Base-by-base conservation (phyloP, 2,329 filamentous ascomycete genomes). In the Samsoniella hepiali region DNA sequence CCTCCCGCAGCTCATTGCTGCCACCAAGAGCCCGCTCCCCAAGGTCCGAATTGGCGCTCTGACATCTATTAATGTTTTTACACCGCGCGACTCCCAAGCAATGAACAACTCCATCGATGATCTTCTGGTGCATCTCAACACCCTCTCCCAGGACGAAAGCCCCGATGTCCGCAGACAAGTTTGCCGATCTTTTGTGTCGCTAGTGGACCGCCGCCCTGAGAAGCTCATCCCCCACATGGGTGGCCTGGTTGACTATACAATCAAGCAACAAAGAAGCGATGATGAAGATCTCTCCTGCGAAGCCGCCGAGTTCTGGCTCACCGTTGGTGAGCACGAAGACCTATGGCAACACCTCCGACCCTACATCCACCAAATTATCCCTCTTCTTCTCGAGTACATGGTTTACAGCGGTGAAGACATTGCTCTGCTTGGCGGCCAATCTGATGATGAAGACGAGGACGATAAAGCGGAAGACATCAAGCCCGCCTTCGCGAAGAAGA, bases 301-400 rank as follows among this genome's bases (percentile, higher is more conserved):
- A 74, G 95, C 95, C 9, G 93, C 95, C 5, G 95, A 99, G 75
- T 99, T 99, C 73, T 99, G 96, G 93, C 85, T 99, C 51, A 92
- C 92, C 45, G 88, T 96, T 27, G 93, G 93, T 65, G 95, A 97
- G 74, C 91, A 97, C 72, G 85, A 91, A 49, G 85, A 89, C 64
- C 79, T 98, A 60, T 92, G 91, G 79, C 84, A 87, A 68, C 84
- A 87, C 0, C 81, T 99, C 53, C 87, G 84, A 9, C 93, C 93
- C 0, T 91, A 91, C 72, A 85, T 98, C 63, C 77, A 84, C 68
- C 91, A 91, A 74, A 94, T 98, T 67, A 89, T 99, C 36, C 95
- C 95, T 0, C 90, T 97, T 1, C 80, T 99, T 58, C 84, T 99
- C 8, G 88, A 95, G 68, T 96, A 91, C 73, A 99, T 99, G 94